Conservation (phyloP, 805 yeast species). For the Vanderwaltozyma yarrowii region DNA sequence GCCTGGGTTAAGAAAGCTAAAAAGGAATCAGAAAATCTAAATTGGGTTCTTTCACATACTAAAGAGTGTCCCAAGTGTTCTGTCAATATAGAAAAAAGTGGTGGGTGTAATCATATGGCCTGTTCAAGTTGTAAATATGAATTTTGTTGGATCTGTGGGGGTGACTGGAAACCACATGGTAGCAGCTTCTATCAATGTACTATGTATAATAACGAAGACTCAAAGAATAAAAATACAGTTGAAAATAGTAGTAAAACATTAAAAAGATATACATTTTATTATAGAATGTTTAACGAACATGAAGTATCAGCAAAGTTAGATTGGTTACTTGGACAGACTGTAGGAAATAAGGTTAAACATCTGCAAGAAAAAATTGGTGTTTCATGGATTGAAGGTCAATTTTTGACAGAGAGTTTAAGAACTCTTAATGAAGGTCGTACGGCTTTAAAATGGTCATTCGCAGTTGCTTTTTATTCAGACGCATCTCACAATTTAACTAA, state of each 20-base stretch:
- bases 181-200: constrained; percentile 58
- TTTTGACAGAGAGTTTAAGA: constrained; percentile 61
- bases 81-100: constrained; percentile 78
- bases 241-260: constrained; percentile 32
- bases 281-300: constrained; percentile 64
- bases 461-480: constrained; percentile 59
- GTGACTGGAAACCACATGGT: constrained; percentile 65
- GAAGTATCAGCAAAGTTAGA: constrained; percentile 70
- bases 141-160: constrained; percentile 90
- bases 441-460: constrained; percentile 85
- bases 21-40: constrained; percentile 80
- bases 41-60: constrained; percentile 82
- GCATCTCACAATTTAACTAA: constrained; percentile 41
- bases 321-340: constrained; percentile 46
- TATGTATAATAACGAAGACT: constrained; percentile 39
- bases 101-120: constrained; percentile 96
- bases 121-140: constrained; percentile 69
- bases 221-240: constrained; percentile 10
- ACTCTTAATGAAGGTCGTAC: constrained; percentile 59
- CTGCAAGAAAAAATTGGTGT: constrained; percentile 55
- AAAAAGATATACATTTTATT: constrained; percentile 63
- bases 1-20: constrained; percentile 70
- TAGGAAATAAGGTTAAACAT: constrained; percentile 51
- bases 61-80: constrained; percentile 78
- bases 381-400: constrained; percentile 85